phyloP scores from a whole-genome alignment of 495 filamentous ascomycete genomes.

The Trichoderma gamsii region DNA sequence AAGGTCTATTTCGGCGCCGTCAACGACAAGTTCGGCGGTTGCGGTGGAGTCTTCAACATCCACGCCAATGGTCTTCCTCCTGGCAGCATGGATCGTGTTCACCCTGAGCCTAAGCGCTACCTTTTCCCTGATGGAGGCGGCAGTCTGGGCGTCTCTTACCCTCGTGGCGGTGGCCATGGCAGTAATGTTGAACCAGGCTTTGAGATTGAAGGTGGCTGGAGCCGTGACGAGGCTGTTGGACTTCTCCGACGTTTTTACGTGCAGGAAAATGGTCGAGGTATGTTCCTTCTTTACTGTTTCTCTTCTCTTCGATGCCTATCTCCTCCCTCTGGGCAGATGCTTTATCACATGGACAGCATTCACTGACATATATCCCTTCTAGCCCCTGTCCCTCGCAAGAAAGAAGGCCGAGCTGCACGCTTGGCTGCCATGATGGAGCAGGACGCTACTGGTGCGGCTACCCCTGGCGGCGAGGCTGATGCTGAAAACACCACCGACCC shows the following conservation, averaged over 20 bases:
- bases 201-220: constrained; percentile 73
- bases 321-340: too few species aligned
- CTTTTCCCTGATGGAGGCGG: constrained; percentile 14
- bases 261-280: constrained; percentile 88
- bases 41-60: constrained; percentile 80
- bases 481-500: not conserved
- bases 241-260: constrained; percentile 89
- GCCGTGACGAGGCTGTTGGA: constrained; percentile 83
- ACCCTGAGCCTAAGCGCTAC: not conserved
- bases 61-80: constrained; percentile 60
- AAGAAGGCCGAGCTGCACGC: constrained; percentile 46
- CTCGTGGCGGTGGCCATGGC: constrained; percentile 31
- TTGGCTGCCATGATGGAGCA: constrained; percentile 39
- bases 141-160: constrained; percentile 20
- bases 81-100: constrained; percentile 12
- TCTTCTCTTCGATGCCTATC: too few species aligned
- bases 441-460: constrained; percentile 12
- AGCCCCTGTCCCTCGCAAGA: constrained; percentile 48
- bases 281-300: constrained; percentile 11
- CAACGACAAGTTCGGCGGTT: constrained; percentile 95
- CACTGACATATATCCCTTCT: not conserved
- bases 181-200: constrained; percentile 62
- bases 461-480: not conserved
- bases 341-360: not conserved
- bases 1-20: constrained; percentile 88